Percentiles rank a stretch among this genome's conserved stretches.
phyloP scores from a whole-genome alignment of 257 asterid genomes.

The Solanum boliviense region DNA sequence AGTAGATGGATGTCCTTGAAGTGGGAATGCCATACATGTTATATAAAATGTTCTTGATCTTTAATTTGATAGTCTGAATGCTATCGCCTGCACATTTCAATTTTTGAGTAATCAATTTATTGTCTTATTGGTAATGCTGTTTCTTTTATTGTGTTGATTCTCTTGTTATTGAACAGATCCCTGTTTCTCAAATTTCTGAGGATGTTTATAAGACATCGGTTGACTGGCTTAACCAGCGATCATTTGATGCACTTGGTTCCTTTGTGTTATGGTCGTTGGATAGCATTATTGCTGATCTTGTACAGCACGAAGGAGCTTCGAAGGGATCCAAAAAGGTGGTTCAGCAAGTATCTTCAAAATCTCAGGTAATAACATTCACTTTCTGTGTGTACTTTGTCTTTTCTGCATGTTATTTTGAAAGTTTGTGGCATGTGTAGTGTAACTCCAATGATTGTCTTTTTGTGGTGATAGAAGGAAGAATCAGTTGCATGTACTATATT shows the following conservation, averaged over 20 bases:
- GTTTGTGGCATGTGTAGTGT: neutral
- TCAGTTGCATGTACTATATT: neutral
- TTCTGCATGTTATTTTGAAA: neutral
- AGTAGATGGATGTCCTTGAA: neutral
- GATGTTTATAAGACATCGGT: slow-evolving; percentile 24
- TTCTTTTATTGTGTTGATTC: neutral
- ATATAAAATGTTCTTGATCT: neutral
- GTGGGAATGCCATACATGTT: neutral
- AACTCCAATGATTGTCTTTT: neutral
- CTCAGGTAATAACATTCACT: slow-evolving; percentile 42
- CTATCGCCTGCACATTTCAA: neutral
- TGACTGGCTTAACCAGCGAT: slow-evolving; percentile 31
- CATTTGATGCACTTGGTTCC: slow-evolving; percentile 22
- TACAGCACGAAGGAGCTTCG: slow-evolving; percentile 36
- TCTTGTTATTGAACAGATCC: slow-evolving; percentile 15
- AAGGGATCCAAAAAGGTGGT: slow-evolving; percentile 61
- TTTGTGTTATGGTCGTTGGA: slow-evolving; percentile 66
- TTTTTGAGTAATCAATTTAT: neutral
- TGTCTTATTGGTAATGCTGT: neutral
- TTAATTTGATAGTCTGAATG: neutral
- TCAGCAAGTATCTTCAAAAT: slow-evolving; percentile 52
- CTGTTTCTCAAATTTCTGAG: slow-evolving; percentile 22
- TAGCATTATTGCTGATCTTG: slow-evolving; percentile 55
- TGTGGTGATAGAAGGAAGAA: neutral
- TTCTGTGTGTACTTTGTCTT: neutral